These are phyloP conservation scores for Dactylella cylindrospora DNA, from an alignment of 2,329 filamentous ascomycete genomes.

Conservation along the genomic window DNA sequence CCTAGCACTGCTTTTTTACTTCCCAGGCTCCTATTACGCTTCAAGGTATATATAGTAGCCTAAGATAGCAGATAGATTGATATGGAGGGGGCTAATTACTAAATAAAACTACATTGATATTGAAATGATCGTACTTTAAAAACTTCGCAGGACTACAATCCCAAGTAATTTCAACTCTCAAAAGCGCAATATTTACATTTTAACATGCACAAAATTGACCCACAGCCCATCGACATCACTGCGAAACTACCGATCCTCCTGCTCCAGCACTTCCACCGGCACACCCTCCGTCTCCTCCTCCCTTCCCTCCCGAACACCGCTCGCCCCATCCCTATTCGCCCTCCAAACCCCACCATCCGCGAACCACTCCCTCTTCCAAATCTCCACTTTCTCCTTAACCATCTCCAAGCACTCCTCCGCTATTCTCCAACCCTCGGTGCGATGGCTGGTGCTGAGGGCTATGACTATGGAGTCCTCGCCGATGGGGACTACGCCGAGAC, in stretches of 20 bases:
- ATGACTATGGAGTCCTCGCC: slow-evolving; percentile 93
- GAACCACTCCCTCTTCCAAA: slow-evolving; percentile 95
- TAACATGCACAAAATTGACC: too few species aligned
- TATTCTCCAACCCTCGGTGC: slow-evolving; percentile 80
- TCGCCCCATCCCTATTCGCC: slow-evolving; percentile 75
- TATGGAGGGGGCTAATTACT: too few species aligned
- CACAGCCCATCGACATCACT: too few species aligned
- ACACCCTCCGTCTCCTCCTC: slow-evolving; percentile 11
- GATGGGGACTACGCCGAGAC: slow-evolving; percentile 80
- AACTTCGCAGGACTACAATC: too few species aligned
- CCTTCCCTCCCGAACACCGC: slow-evolving; percentile 57
- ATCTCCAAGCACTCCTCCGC: slow-evolving; percentile 86
- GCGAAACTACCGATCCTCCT: slow-evolving; percentile 26
- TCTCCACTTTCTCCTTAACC: slow-evolving; percentile 83
- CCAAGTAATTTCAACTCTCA: too few species aligned
- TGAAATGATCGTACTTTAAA: too few species aligned
- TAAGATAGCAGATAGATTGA: too few species aligned
- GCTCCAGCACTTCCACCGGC: slow-evolving; percentile 22
- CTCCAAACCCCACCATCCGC: slow-evolving; percentile 75
- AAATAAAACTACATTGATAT: too few species aligned
- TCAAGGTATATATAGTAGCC: too few species aligned
- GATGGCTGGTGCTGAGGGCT: slow-evolving; percentile 78
- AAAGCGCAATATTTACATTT: too few species aligned
- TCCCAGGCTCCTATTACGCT: too few species aligned
- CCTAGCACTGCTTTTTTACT: too few species aligned